Percentiles rank a stretch among this genome's conserved stretches.
Evolutionary conservation across 2,329 filamentous ascomycete genomes (phyloP).

Genomic region (Cladosporium sphaerospermum): DNA sequence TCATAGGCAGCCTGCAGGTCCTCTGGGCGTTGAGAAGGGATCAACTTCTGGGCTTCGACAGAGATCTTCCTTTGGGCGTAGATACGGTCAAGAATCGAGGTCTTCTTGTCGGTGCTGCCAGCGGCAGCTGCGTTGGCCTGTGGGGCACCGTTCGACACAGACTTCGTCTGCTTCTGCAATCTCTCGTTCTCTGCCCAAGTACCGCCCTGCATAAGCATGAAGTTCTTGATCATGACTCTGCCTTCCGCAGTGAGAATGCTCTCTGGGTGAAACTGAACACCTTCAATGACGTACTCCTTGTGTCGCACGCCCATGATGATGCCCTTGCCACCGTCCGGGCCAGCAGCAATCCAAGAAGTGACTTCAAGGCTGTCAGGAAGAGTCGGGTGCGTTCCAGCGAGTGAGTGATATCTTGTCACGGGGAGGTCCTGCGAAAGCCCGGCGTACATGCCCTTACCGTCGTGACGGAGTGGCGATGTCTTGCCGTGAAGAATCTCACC

Average conservation of each 20-base stretch:
- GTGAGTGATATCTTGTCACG: constrained; percentile 92
- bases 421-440: constrained; percentile 73
- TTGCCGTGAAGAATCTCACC: constrained; percentile 97
- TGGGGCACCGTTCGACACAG: constrained; percentile 30
- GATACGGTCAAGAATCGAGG: constrained; percentile 85
- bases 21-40: constrained; percentile 75
- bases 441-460: constrained; percentile 84
- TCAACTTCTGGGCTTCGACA: constrained; percentile 72
- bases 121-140: constrained; percentile 17
- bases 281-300: constrained; percentile 85
- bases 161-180: constrained; percentile 36
- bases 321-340: constrained; percentile 68
- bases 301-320: constrained; percentile 97
- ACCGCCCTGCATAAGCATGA: constrained; percentile 77
- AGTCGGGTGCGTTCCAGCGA: constrained; percentile 84
- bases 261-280: constrained; percentile 96
- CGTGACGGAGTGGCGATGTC: constrained; percentile 84
- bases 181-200: constrained; percentile 80
- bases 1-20: constrained; percentile 85
- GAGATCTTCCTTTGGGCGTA: constrained; percentile 72
- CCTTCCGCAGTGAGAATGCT: constrained; percentile 91
- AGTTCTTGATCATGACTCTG: constrained; percentile 85
- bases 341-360: constrained; percentile 77
- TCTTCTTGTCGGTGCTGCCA: constrained; percentile 51
- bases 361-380: constrained; percentile 81